Conservation (phyloP, 2,329 filamentous ascomycete genomes). For the Cladosporium halotolerans region DNA sequence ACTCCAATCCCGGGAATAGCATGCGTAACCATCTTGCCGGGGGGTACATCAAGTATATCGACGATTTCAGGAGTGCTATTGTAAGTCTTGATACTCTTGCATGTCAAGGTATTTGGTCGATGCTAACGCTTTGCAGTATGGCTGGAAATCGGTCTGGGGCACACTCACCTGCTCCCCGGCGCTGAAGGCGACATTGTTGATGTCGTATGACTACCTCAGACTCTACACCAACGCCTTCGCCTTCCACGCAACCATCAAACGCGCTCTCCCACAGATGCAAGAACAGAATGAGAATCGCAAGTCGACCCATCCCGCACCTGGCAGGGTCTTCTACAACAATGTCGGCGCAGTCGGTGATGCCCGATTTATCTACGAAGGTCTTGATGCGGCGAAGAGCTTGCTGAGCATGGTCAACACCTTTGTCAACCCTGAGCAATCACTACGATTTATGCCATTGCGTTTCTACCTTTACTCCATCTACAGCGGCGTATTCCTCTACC, state of each 20-base stretch:
- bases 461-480: conserved; percentile 47
- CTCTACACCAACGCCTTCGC: conserved; percentile 71
- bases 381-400: conserved; percentile 45
- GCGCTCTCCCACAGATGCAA: conserved; percentile 34
- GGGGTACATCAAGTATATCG: conserved; percentile 68
- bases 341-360: conserved; percentile 44
- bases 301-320: conserved; percentile 9
- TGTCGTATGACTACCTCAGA: conserved; percentile 67
- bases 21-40: conserved; percentile 65
- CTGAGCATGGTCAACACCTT: conserved; percentile 47
- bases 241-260: conserved; percentile 61
- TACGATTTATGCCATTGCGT: conserved; percentile 44
- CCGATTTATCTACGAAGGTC: conserved; percentile 45
- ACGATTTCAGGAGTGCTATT: conserved; percentile 64
- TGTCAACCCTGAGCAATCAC: conserved; percentile 41
- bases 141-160: conserved; percentile 67
- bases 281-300: conserved; percentile 20
- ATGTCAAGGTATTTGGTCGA: too few relatives aligned
- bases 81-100: neutral
- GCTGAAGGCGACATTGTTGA: conserved; percentile 60
- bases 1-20: conserved; percentile 63
- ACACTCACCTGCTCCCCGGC: conserved; percentile 58
- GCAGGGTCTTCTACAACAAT: conserved; percentile 42
- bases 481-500: conserved; percentile 44
- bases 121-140: conserved; percentile 33